These are phyloP conservation scores for Kluyveromyces lactis DNA, from an alignment of 805 yeast species.

Conservation along the genomic window DNA sequence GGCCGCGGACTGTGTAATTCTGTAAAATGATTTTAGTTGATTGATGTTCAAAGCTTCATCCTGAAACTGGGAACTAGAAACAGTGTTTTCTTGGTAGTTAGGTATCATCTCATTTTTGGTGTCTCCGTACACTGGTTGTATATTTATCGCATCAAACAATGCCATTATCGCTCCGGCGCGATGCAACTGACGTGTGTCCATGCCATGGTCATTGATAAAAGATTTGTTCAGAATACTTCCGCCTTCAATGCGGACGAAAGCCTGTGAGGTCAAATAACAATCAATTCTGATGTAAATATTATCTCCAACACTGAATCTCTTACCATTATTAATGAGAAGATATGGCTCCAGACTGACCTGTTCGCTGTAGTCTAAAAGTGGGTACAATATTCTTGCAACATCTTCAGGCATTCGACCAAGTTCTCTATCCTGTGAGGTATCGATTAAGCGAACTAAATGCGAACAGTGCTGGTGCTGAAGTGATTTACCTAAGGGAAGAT, in stretches of 20 bases:
- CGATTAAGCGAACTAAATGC: conserved; percentile 26
- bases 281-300: conserved; percentile 63
- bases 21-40: conserved; percentile 69
- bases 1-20: conserved; percentile 59
- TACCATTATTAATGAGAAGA: conserved; percentile 43
- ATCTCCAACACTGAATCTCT: conserved; percentile 63
- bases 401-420: conserved; percentile 72
- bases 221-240: conserved; percentile 35
- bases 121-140: conserved; percentile 12
- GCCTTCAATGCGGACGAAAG: conserved; percentile 18
- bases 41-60: conserved; percentile 48
- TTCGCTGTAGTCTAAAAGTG: conserved; percentile 45
- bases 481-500: background rate
- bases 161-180: conserved; percentile 48
- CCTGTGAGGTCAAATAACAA: conserved; percentile 42
- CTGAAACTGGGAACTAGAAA: conserved; percentile 15
- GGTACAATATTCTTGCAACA: conserved; percentile 55
- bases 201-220: conserved; percentile 8
- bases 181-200: conserved; percentile 40
- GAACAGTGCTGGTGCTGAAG: background rate
- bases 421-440: conserved; percentile 37
- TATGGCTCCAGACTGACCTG: conserved; percentile 50
- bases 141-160: conserved; percentile 45
- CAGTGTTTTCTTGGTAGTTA: conserved; percentile 8
- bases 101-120: conserved; percentile 25